These are phyloP conservation scores for Komagataella phaffii DNA, from an alignment of 805 yeast genomes.

Conservation along the genomic window DNA sequence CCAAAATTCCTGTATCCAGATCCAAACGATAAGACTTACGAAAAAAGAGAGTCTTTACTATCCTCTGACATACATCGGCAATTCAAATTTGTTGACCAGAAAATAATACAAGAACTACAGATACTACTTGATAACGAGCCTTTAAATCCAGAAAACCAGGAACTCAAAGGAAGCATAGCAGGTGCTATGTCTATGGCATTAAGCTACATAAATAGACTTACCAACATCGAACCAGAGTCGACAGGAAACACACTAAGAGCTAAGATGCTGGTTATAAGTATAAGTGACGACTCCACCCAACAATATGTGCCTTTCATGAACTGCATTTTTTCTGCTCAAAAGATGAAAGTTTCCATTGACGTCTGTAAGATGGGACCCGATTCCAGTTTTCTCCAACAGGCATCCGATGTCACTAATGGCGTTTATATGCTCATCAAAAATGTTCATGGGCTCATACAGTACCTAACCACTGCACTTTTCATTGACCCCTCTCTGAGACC, in stretches of 20 bases:
- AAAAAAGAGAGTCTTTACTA: conserved; percentile 16
- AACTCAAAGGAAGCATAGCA: conserved; percentile 38
- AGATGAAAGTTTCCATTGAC: conserved; percentile 79
- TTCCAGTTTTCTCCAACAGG: conserved; percentile 86
- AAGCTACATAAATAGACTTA: conserved; percentile 60
- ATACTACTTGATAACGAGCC: conserved; percentile 23
- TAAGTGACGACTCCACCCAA: conserved; percentile 62
- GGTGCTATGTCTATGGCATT: conserved; percentile 79
- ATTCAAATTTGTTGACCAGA: conserved; percentile 67
- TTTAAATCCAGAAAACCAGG: conserved; percentile 12
- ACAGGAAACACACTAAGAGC: conserved; percentile 39
- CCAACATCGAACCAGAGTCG: conserved; percentile 27
- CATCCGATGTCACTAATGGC: conserved; percentile 90
- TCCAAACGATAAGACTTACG: conserved; percentile 4
- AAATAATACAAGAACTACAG: conserved; percentile 48
- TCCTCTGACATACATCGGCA: conserved; percentile 70
- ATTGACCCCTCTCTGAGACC: conserved; percentile 75
- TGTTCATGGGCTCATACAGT: conserved; percentile 72
- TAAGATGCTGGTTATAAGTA: conserved; percentile 45
- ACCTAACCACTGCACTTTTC: conserved; percentile 68
- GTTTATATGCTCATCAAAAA: conserved; percentile 59
- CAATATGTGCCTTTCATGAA: conserved; percentile 93
- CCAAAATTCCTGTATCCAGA: conserved; percentile 61
- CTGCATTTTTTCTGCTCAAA: conserved; percentile 90
- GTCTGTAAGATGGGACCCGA: conserved; percentile 67